Evolutionary conservation across 2,329 filamentous ascomycete genomes (phyloP).

Genomic region (Xylariaceae sp.): DNA sequence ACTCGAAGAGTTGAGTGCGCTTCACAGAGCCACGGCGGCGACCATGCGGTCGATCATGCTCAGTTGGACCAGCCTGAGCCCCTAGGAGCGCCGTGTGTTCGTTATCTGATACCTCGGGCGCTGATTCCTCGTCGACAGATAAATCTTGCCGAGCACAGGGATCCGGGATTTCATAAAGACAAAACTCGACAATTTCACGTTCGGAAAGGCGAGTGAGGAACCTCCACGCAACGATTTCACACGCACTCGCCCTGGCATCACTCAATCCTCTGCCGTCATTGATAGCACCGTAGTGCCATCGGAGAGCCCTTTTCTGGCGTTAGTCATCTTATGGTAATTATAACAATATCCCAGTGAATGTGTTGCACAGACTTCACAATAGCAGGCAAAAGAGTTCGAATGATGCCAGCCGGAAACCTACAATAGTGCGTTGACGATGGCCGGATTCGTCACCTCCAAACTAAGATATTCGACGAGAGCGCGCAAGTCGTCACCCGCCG

Average conservation of each 20-base stretch:
- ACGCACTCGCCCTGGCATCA: slow-evolving; percentile 68
- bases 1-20: slow-evolving; percentile 50
- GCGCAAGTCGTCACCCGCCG: slow-evolving; percentile 57
- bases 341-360: neutral
- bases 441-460: slow-evolving; percentile 62
- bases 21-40: slow-evolving; percentile 40
- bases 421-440: slow-evolving; percentile 71
- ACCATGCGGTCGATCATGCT: slow-evolving; percentile 25
- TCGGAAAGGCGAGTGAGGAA: slow-evolving; percentile 71
- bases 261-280: slow-evolving; percentile 64
- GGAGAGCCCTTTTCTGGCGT: slow-evolving; percentile 57
- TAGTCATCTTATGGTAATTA: neutral
- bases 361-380: neutral
- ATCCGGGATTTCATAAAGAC: slow-evolving; percentile 68
- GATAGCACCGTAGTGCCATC: slow-evolving; percentile 68
- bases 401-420: slow-evolving; percentile 41
- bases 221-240: slow-evolving; percentile 79
- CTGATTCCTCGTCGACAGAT: slow-evolving; percentile 20
- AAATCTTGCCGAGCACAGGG: slow-evolving; percentile 24
- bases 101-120: slow-evolving; percentile 42
- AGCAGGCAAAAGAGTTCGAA: neutral
- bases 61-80: slow-evolving; percentile 14
- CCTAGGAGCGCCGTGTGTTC: slow-evolving; percentile 49
- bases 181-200: slow-evolving; percentile 70
- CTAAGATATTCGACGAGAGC: slow-evolving; percentile 63